These are phyloP conservation scores for Rhodotorula toruloides DNA, from an alignment of 768 basidiomycete species.

Conservation along the genomic window DNA sequence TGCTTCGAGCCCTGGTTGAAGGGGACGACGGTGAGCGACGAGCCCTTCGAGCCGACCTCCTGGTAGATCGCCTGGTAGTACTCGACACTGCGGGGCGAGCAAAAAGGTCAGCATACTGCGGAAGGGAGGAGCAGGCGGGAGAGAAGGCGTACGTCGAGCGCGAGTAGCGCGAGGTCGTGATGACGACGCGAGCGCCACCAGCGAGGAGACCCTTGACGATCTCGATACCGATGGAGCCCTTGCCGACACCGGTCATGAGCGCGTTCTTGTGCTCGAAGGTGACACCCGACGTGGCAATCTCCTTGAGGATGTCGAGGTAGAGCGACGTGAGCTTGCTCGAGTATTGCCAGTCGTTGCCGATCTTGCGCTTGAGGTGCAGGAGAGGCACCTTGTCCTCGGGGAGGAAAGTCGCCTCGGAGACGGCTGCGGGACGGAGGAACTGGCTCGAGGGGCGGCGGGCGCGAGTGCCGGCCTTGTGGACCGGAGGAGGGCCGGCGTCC, in stretches of 20 bases:
- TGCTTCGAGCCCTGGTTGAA: conserved; percentile 99
- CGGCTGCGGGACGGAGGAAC: conserved; percentile 86
- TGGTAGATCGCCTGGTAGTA: conserved; percentile 99
- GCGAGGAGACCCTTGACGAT: conserved; percentile 93
- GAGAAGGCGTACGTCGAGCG: conserved; percentile 59
- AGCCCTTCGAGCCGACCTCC: conserved; percentile 85
- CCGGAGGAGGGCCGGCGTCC: conserved; percentile 53
- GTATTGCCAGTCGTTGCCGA: conserved; percentile 92
- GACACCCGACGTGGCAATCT: conserved; percentile 96
- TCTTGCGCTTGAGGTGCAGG: conserved; percentile 92
- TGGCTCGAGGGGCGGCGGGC: conserved; percentile 88
- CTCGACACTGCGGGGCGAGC: conserved; percentile 57
- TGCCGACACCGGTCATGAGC: conserved; percentile 92
- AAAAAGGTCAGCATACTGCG: background rate
- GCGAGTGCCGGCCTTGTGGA: conserved; percentile 55
- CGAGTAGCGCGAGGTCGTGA: conserved; percentile 96
- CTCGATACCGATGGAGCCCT: conserved; percentile 95
- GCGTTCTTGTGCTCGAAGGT: conserved; percentile 99
- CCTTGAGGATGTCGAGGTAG: conserved; percentile 93
- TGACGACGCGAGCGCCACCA: conserved; percentile 91
- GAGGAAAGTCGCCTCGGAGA: conserved; percentile 59
- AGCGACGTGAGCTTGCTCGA: conserved; percentile 82
- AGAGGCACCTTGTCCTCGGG: conserved; percentile 87
- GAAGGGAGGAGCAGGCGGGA: too few species aligned
- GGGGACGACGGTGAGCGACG: conserved; percentile 94